Conservation (phyloP, 768 basidiomycete genomes). For the Tubosaeta sp. region DNA sequence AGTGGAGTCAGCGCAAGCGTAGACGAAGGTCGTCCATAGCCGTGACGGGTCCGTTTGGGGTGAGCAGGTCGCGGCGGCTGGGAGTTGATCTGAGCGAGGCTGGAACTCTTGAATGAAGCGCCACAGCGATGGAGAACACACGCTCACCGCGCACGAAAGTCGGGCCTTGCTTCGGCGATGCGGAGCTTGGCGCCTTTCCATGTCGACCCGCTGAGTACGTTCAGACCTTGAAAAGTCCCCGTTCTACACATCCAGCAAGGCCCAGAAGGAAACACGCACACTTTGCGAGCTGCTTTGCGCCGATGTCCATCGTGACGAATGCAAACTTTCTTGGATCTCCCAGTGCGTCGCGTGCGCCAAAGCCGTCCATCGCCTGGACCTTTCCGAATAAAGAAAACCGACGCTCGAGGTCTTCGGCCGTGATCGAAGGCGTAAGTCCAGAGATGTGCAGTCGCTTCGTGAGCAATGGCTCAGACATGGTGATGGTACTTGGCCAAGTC, state of each 20-base stretch:
- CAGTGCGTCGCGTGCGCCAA: conserved; percentile 58
- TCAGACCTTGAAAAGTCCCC: conserved; percentile 51
- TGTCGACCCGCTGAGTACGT: conserved; percentile 70
- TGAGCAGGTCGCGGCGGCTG: conserved; percentile 28
- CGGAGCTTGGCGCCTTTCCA: conserved; percentile 88
- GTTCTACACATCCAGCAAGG: neutral
- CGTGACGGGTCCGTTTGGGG: conserved; percentile 39
- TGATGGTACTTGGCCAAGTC: conserved; percentile 4
- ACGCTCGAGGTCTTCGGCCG: conserved; percentile 49
- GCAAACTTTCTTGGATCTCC: conserved; percentile 70
- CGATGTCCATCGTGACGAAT: conserved; percentile 68
- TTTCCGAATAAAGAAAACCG: conserved; percentile 65
- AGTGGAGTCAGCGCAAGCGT: conserved; percentile 67
- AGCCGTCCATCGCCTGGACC: conserved; percentile 64
- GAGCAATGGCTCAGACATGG: conserved; percentile 23
- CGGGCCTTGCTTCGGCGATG: conserved; percentile 78
- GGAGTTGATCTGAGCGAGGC: conserved; percentile 16
- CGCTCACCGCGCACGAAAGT: conserved; percentile 58
- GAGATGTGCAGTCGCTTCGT: conserved; percentile 70
- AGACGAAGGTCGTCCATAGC: conserved; percentile 42
- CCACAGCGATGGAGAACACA: neutral
- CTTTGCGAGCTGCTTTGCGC: conserved; percentile 52
- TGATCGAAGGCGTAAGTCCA: conserved; percentile 66
- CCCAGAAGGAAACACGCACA: conserved; percentile 42
- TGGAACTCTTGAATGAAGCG: neutral